A percentile compares a stretch with the other conserved stretches of the same genome.
Evolutionary conservation across 495 filamentous ascomycete genomes (phyloP).

Genomic region (Antarctomyces pellizariae): DNA sequence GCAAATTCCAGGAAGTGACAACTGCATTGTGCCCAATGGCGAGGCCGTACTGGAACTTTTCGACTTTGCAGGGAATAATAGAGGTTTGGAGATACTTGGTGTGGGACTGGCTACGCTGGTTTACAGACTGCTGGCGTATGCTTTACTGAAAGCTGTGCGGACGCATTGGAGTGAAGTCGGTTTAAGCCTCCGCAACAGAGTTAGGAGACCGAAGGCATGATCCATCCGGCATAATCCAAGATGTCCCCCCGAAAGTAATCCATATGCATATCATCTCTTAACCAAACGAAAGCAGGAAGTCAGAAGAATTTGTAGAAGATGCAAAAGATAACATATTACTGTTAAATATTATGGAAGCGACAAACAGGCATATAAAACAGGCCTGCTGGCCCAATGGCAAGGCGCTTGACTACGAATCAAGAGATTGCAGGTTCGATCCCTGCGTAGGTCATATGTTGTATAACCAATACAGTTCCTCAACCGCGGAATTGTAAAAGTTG

Average conservation of each 20-base stretch:
- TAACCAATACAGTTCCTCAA: no score
- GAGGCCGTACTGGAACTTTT: conserved; percentile 40
- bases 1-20: conserved; percentile 26
- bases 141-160: conserved; percentile 26
- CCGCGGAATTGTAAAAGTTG: no score
- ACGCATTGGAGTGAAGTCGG: conserved; percentile 13
- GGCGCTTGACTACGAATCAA: conserved; percentile 50
- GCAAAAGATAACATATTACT: no score
- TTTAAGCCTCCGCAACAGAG: no score
- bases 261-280: no score
- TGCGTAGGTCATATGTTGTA: conserved; percentile 8
- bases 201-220: no score
- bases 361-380: no score
- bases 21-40: conserved; percentile 35
- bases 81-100: conserved; percentile 30
- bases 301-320: no score
- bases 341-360: no score
- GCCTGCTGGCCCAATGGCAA: conserved; percentile 43
- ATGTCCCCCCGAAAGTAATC: no score
- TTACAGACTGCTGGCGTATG: conserved; percentile 41
- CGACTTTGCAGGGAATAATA: conserved; percentile 30
- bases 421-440: conserved; percentile 26
- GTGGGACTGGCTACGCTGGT: conserved; percentile 32
- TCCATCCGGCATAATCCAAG: no score
- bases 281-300: no score